phyloP scores from a whole-genome alignment of 352 stramenopile species.

The Chrysophaeum taylorii region DNA sequence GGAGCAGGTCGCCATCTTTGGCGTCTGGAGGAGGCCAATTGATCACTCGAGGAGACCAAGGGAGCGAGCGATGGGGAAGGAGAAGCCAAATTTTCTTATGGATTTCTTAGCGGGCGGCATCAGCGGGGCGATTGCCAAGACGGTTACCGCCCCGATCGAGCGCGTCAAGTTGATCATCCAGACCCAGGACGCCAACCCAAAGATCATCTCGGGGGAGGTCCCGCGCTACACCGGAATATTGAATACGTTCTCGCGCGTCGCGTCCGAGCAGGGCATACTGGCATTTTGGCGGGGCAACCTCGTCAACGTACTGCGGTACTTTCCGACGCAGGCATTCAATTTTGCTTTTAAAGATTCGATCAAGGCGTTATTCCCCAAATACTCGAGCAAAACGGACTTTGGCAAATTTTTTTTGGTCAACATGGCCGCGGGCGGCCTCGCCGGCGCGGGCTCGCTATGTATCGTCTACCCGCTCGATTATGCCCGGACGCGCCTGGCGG shows the following conservation, averaged over 20 bases:
- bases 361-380: slow-evolving; percentile 68
- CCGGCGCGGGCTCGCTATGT: slow-evolving; percentile 85
- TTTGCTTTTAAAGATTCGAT: slow-evolving; percentile 79
- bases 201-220: slow-evolving; percentile 49
- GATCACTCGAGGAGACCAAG: no score
- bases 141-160: slow-evolving; percentile 64
- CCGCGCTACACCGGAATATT: slow-evolving; percentile 67
- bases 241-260: slow-evolving; percentile 70
- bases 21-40: no score
- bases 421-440: slow-evolving; percentile 89
- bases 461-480: slow-evolving; percentile 94
- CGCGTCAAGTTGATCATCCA: slow-evolving; percentile 73
- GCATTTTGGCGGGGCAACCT: slow-evolving; percentile 75
- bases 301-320: slow-evolving; percentile 74
- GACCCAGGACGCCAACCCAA: slow-evolving; percentile 39
- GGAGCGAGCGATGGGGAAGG: no score
- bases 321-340: slow-evolving; percentile 77
- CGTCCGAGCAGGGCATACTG: slow-evolving; percentile 59
- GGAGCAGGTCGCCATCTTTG: no score
- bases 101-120: slow-evolving; percentile 43
- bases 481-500: slow-evolving; percentile 90
- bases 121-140: slow-evolving; percentile 61
- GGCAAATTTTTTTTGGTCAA: slow-evolving; percentile 96
- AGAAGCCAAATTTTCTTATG: no score
- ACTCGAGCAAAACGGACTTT: slow-evolving; percentile 89